Base-by-base conservation (phyloP, 2,329 filamentous ascomycete species). In the Helotiales sp. region DNA sequence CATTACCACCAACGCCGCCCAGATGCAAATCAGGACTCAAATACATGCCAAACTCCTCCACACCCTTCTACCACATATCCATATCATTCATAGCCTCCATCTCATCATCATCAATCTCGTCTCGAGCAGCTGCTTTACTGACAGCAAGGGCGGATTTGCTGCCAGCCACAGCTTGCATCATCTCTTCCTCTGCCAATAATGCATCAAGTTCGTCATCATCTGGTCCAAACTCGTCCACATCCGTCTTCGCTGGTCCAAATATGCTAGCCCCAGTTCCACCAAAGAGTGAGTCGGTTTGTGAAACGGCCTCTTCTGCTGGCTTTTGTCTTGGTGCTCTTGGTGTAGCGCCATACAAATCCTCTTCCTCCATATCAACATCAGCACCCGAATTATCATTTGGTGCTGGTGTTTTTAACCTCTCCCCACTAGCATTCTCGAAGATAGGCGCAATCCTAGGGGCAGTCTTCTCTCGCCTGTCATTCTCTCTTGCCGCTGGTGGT, bases 71-170 rank as follows among this genome's bases (percentile, higher is more conserved):
- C 68, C 69, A 71, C 64, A 65, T 64, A 30, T 64, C 85, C 84
- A 88, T 86, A 70, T 87, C 87, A 43, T 85, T 87, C 87, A 93
- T 89, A 0, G 85, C 89, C 67, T 88, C 89, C 78, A 81, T 62
- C 24, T 74, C 75, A 69, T 74, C 69, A 8, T 70, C 81, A 64
- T 87, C 84, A 13, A 86, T 79, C 43, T 82, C 79, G 40, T 80
- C 78, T 26, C 80, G 57, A 1, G 43, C 30, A 17, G 30, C 20
- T 28, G 22, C 8, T 40, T 66, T 64, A 26, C 22, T 64, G 57
- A 67, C 70, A 52, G 67, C 71, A 26, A 72, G 65, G 17, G 70
- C 69, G 13, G 68, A 26, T 63, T 71, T 20, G 28, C 61, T 66
- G 6, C 57, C 55, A 47, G 65, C 74, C 67, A 8, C 75, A 40